phyloP scores from a whole-genome alignment of 768 basidiomycete species.

The Suillus paluster region DNA sequence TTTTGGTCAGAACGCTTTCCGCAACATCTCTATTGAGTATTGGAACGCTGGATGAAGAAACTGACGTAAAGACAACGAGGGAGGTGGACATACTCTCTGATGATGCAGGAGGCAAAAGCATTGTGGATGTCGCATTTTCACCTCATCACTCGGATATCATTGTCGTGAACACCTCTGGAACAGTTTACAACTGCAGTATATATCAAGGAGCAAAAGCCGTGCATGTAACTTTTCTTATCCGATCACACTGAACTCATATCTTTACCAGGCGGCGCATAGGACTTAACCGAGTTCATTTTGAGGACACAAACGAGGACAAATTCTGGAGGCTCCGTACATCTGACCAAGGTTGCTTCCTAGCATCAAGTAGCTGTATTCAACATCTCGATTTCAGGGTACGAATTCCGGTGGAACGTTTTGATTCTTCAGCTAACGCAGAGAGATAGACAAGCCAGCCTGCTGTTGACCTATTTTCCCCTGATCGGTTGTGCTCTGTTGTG shows the following conservation, averaged over 20 bases:
- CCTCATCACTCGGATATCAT: slow-evolving; percentile 39
- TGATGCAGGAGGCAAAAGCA: slow-evolving; percentile 43
- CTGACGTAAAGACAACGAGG: slow-evolving; percentile 31
- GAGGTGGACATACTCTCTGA: slow-evolving; percentile 43
- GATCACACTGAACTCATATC: not conserved
- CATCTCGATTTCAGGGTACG: slow-evolving; percentile 64
- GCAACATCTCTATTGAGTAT: slow-evolving; percentile 46
- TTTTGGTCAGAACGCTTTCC: slow-evolving; percentile 52
- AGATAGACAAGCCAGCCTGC: slow-evolving; percentile 34
- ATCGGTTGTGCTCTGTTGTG: slow-evolving; percentile 43
- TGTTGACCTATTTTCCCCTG: slow-evolving; percentile 40
- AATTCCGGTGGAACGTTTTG: slow-evolving; percentile 2
- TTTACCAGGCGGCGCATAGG: slow-evolving; percentile 26
- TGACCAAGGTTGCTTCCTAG: slow-evolving; percentile 45
- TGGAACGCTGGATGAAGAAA: slow-evolving; percentile 10
- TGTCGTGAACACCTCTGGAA: slow-evolving; percentile 54
- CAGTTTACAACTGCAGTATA: slow-evolving; percentile 52
- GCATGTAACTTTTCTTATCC: slow-evolving; percentile 40
- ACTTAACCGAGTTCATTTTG: slow-evolving; percentile 9
- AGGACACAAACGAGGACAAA: slow-evolving; percentile 23
- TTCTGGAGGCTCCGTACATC: slow-evolving; percentile 61
- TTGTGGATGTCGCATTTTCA: slow-evolving; percentile 53
- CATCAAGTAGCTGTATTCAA: slow-evolving; percentile 48
- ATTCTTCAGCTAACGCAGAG: slow-evolving; percentile 13
- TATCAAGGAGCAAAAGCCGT: slow-evolving; percentile 39